Percentiles rank a stretch among this genome's conserved stretches.
phyloP scores from a whole-genome alignment of 768 basidiomycete species.

The Termitomyces sp. region DNA sequence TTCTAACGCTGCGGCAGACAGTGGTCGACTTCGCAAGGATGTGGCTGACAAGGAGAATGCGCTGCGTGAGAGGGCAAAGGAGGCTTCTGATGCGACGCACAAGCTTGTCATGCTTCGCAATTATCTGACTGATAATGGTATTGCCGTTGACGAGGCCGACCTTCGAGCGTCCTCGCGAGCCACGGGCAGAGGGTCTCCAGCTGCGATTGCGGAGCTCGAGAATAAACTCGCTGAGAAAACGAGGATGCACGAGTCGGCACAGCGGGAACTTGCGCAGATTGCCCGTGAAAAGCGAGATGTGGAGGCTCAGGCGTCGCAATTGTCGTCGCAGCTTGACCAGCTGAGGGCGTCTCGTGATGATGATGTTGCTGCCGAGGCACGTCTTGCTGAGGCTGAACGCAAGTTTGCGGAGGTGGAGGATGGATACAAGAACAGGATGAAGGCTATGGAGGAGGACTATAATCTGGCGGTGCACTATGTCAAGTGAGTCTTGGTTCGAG shows the following conservation, averaged over 20 bases:
- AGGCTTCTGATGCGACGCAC: slow-evolving; percentile 65
- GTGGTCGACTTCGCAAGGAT: slow-evolving; percentile 68
- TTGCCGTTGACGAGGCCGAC: slow-evolving; percentile 74
- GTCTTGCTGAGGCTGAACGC: slow-evolving; percentile 66
- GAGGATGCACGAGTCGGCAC: slow-evolving; percentile 68
- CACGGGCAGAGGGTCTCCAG: slow-evolving; percentile 37
- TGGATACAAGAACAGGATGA: slow-evolving; percentile 73
- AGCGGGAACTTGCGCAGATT: slow-evolving; percentile 69
- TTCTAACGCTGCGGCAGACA: slow-evolving; percentile 63
- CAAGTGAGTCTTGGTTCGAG: slow-evolving; percentile 58
- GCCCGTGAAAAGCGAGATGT: slow-evolving; percentile 69
- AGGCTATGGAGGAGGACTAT: slow-evolving; percentile 93
- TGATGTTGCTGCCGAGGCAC: slow-evolving; percentile 29
- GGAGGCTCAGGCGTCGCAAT: slow-evolving; percentile 62
- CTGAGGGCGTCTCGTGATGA: slow-evolving; percentile 42
- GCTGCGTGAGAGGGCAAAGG: slow-evolving; percentile 59
- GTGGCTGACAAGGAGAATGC: slow-evolving; percentile 62
- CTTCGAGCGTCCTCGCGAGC: slow-evolving; percentile 40
- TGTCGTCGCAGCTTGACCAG: slow-evolving; percentile 67
- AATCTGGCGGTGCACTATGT: slow-evolving; percentile 96
- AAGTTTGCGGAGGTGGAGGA: slow-evolving; percentile 78
- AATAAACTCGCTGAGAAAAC: slow-evolving; percentile 69
- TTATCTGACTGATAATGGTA: slow-evolving; percentile 86
- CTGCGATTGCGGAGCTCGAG: slow-evolving; percentile 70
- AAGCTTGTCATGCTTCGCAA: slow-evolving; percentile 79